A percentile compares a stretch with the other conserved stretches of the same genome.
phyloP scores from a whole-genome alignment of 1,284 basidiomycete genomes.

The Marasmius sp. region DNA sequence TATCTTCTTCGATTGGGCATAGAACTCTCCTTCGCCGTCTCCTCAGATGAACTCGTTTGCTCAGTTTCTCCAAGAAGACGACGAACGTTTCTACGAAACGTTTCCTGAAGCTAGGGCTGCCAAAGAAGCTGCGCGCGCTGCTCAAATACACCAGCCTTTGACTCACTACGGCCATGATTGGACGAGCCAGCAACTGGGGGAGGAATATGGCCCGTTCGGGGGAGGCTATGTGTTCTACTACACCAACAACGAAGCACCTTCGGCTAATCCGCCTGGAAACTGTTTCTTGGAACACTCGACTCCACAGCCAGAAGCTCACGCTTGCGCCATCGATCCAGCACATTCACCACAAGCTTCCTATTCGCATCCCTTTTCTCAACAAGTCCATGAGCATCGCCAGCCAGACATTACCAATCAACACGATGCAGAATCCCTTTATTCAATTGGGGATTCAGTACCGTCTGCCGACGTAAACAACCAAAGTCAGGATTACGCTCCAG shows the following conservation, averaged over 20 bases:
- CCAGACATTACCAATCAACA: background rate
- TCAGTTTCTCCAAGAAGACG: slow-evolving; percentile 11
- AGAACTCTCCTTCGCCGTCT: background rate
- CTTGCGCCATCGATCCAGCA: background rate
- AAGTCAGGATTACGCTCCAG: background rate
- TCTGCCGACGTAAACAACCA: slow-evolving; percentile 1
- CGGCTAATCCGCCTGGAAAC: background rate
- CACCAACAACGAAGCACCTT: background rate
- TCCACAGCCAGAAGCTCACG: background rate
- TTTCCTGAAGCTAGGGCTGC: background rate
- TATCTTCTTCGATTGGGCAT: too few species aligned
- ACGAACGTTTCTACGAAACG: slow-evolving; percentile 6
- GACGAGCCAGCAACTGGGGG: background rate
- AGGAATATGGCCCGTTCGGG: background rate
- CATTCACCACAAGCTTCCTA: background rate
- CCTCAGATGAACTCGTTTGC: slow-evolving; percentile 1
- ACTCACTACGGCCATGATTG: background rate
- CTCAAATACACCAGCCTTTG: background rate
- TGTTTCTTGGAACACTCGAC: background rate
- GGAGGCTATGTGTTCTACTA: background rate
- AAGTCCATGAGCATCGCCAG: background rate
- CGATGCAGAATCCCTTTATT: background rate
- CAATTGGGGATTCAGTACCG: background rate
- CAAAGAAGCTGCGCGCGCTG: background rate
- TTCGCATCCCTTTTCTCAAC: background rate